Evolutionary conservation across 129 eudicot genomes (phyloP), one percentile per base, ranked within the genome.

Genomic region (Flaveria linearis): DNA sequence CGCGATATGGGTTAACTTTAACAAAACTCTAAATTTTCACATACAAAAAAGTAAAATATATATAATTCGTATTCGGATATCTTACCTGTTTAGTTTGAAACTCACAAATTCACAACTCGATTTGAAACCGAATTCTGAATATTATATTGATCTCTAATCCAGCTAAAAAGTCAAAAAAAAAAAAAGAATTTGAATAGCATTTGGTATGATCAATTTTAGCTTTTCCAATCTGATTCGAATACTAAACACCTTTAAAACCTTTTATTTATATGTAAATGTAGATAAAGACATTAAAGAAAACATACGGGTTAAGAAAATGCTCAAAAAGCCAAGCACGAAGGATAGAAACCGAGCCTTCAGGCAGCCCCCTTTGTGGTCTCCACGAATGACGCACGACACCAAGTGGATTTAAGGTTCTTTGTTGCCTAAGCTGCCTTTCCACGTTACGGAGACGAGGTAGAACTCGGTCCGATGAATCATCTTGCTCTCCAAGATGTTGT

Each of bases 281-380:
- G n/a, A 57, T 14, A 57, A 30, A 1, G 47, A 45, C 11, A 17
- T 15, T 5, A 41, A 67, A 53, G 63, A 56, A 28, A 81, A 68
- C 98, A 33, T 88, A 93, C 98, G 98, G 98, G 79, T 93, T 88
- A 42, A 93, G 91, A 70, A 93, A 93, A 82, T 93, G 97, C 79
- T 90, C 98, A 73, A 93, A 93, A 13, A 93, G 87, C 98, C 98
- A 93, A 78, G 98, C 93, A 60, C 98, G 97, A 63, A 93, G 97
- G 43, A 90, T 76, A 0, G 97, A 86, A 20, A 93, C 98, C 14
- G 98, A 88, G 82, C 78, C 88, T 83, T 90, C 98, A 9, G 98
- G 98, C 77, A 93, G 81, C 33, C 98, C 98, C 64, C 94, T 75
- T 76, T 93, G 98, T 12, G 98, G 98, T 73, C 98, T 88, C 98